Conservation (phyloP, 176 grass and related monocot genomes). For the Carex kokanica region DNA sequence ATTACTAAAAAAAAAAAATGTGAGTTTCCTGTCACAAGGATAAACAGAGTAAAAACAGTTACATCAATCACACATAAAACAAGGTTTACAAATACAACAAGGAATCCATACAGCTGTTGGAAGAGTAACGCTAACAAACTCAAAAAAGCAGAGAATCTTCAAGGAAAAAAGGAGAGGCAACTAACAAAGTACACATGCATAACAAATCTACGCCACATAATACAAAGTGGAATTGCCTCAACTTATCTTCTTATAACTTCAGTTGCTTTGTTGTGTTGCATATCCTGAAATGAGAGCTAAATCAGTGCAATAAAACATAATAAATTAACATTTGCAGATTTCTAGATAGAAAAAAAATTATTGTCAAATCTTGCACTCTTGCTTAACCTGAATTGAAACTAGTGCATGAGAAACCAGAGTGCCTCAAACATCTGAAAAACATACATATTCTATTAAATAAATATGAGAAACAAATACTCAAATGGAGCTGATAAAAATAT, state of each 20-base stretch:
- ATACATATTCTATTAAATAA: slow-evolving; percentile 16
- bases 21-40: slow-evolving; percentile 10
- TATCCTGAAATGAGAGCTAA: neutral
- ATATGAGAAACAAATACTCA: neutral
- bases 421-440: slow-evolving; percentile 26
- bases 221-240: slow-evolving; percentile 19
- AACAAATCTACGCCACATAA: neutral
- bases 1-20: neutral
- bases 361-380: neutral
- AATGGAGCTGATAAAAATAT: neutral
- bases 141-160: neutral
- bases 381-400: slow-evolving; percentile 21
- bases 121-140: slow-evolving; percentile 9
- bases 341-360: neutral
- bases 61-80: slow-evolving; percentile 19
- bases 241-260: neutral
- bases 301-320: slow-evolving; percentile 1
- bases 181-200: neutral
- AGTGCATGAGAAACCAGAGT: neutral
- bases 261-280: slow-evolving; percentile 5
- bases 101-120: slow-evolving; percentile 5
- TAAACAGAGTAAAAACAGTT: slow-evolving; percentile 19
- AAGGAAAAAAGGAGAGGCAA: slow-evolving; percentile 2
- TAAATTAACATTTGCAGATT: neutral
- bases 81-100: slow-evolving; percentile 9